phyloP scores from a whole-genome alignment of 768 basidiomycete species.

The Candolleomyces efflorescens region DNA sequence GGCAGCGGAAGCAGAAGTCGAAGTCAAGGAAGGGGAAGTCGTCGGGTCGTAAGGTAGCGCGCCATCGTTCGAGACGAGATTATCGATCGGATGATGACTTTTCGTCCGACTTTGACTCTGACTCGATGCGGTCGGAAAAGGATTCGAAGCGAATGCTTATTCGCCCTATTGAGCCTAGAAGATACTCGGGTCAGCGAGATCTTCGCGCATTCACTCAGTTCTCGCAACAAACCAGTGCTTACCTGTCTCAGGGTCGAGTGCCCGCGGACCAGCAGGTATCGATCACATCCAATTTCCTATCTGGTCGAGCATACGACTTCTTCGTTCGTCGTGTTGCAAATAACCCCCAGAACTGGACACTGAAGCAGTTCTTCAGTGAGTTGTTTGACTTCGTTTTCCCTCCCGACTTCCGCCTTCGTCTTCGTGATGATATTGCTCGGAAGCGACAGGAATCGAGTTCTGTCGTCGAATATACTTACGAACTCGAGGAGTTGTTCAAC shows the following conservation, averaged over 20 bases:
- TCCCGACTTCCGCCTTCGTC: constrained; percentile 19
- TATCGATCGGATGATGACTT: not conserved
- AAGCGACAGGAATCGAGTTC: constrained; percentile 21
- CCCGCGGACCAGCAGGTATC: constrained; percentile 7
- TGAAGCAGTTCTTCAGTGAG: constrained; percentile 25
- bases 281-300: constrained; percentile 23
- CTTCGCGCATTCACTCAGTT: constrained; percentile 14
- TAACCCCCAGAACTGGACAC: constrained; percentile 19
- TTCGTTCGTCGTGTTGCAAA: constrained; percentile 25
- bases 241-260: constrained; percentile 13
- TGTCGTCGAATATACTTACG: constrained; percentile 25
- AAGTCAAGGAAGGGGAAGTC: too few relatives aligned
- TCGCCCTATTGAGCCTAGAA: constrained; percentile 13
- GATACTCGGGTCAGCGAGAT: constrained; percentile 16
- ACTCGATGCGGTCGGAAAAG: not conserved
- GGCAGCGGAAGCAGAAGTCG: too few relatives aligned
- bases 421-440: constrained; percentile 18
- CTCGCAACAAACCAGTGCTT: constrained; percentile 13
- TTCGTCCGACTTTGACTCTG: not conserved
- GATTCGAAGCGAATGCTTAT: not conserved
- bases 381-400: constrained; percentile 37
- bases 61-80: too few relatives aligned
- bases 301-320: constrained; percentile 24
- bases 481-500: constrained; percentile 28
- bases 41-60: too few relatives aligned